These are phyloP conservation scores for Alternaria sp. DNA, from an alignment of 2,329 filamentous ascomycete species.

Conservation along the genomic window DNA sequence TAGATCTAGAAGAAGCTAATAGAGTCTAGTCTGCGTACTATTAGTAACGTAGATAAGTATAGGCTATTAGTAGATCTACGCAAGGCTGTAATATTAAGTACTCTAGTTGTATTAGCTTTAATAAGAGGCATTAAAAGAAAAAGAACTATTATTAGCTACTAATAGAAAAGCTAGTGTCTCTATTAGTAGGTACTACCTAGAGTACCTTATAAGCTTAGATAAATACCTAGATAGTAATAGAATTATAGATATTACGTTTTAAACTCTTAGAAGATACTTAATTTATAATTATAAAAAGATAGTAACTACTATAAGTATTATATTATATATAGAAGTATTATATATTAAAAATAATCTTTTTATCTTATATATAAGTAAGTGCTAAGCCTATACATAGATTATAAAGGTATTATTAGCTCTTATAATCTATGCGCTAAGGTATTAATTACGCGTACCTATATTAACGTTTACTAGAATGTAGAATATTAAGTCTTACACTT, in stretches of 20 bases:
- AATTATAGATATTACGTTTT: background rate
- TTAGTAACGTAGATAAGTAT: background rate
- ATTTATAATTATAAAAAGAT: background rate
- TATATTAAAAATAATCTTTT: no score
- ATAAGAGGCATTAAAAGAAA: conserved; percentile 2
- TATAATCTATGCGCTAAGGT: no score
- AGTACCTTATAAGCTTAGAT: background rate
- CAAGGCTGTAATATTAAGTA: background rate
- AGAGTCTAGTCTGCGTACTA: background rate
- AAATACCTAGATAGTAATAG: background rate
- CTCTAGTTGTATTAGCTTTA: background rate
- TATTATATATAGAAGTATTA: no score
- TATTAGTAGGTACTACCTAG: background rate
- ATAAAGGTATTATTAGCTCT: no score
- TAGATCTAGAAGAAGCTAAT: conserved; percentile 3
- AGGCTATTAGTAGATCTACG: conserved; percentile 7
- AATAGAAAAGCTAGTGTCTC: background rate
- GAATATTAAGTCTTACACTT: no score
- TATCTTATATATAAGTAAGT: no score
- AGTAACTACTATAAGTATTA: no score
- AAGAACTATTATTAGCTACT: background rate
- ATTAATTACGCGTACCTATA: no score
- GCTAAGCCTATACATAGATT: no score
- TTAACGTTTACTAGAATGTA: no score
- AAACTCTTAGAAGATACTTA: background rate